phyloP scores from a whole-genome alignment of 177 flowering plant species.

The Tripterygium wilfordii region DNA sequence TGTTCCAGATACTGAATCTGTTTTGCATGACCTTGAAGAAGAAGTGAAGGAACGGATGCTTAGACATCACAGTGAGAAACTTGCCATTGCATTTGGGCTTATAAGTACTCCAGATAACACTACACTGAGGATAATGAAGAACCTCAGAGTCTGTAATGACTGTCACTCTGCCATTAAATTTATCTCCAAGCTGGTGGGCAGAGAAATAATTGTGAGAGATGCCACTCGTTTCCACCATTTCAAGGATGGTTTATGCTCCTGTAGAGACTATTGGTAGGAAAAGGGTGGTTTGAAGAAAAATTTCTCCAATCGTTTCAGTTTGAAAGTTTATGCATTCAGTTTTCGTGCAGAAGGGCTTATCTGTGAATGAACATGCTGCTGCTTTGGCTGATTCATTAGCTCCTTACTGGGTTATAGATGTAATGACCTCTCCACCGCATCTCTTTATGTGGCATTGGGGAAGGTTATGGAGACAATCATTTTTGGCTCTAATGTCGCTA shows the following conservation, averaged over 20 bases:
- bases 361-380: too few relatives aligned
- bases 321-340: too few relatives aligned
- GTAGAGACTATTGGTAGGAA: constrained; percentile 57
- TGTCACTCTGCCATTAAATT: constrained; percentile 67
- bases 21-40: constrained; percentile 62
- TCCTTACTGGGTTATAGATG: too few relatives aligned
- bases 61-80: constrained; percentile 67
- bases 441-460: too few relatives aligned
- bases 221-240: constrained; percentile 74
- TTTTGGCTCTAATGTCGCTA: constrained; percentile 70
- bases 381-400: too few relatives aligned
- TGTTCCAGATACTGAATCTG: constrained; percentile 55
- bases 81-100: constrained; percentile 66
- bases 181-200: constrained; percentile 47
- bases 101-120: constrained; percentile 55
- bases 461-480: too few relatives aligned
- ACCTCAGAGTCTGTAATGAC: constrained; percentile 68
- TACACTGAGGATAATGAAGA: constrained; percentile 69
- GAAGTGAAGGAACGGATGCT: constrained; percentile 58
- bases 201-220: constrained; percentile 70
- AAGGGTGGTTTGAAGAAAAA: not conserved
- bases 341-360: too few relatives aligned
- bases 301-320: too few relatives aligned
- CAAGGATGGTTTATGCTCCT: constrained; percentile 57
- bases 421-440: too few relatives aligned